Evolutionary conservation across 2,329 filamentous ascomycete genomes (phyloP), one percentile per base, ranked within the genome.

Genomic region (Botrytis porri): DNA sequence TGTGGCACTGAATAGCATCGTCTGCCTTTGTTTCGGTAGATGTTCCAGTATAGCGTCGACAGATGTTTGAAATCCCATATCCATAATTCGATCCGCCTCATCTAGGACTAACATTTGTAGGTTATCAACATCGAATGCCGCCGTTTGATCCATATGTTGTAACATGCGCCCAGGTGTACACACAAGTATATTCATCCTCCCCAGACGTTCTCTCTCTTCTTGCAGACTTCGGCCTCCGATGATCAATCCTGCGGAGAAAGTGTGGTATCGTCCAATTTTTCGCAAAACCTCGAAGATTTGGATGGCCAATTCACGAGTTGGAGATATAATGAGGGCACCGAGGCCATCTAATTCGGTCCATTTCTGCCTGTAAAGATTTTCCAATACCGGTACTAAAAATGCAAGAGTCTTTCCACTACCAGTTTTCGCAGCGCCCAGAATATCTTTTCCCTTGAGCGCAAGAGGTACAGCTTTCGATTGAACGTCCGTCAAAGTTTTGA

Each of bases 271-370:
- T 62, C 96, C 96, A 73, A 99, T 89, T 82, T 97, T 97, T 75
- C 93, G 88, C 78, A 99, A 83, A 0, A 98, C 95, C 73, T 98
- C 93, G 80, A 98, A 99, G 75, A 97, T 99, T 82, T 99, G 96
- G 57, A 97, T 96, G 0, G 96, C 95, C 72, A 99, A 86, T 84
- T 99, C 96, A 80, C 96, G 91, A 12, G 96, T 99, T 0, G 96
- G 96, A 0, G 95, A 95, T 71, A 99, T 91, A 76, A 99, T 93
- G 76, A 99, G 87, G 7, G 96, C 96, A 14, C 95, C 95, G 43
- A 99, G 86, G 0, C 96, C 96, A 83, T 99, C 96, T 78, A 90
- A 88, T 78, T 97, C 93, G 25, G 96, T 93, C 91, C 95, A 98
- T 86, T 91, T 93, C 72, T 90, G 89, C 69, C 94, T 90, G 82